Conservation (phyloP, 192 early-diverging fungal genomes). For the Linnemannia zychae region DNA sequence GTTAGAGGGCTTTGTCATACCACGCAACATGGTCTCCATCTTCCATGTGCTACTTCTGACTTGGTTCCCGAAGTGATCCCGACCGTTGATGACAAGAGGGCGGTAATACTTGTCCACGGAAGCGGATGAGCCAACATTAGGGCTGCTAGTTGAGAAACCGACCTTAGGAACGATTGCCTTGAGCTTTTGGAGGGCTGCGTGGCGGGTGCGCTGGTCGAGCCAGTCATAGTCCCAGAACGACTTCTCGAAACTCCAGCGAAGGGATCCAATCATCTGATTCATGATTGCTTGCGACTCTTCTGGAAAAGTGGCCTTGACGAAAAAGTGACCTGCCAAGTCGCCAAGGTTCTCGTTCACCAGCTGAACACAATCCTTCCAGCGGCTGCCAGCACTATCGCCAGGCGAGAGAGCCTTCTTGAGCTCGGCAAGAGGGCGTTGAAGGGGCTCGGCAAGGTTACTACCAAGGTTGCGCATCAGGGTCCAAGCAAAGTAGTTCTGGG, state of each 20-base stretch:
- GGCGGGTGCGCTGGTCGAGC: slow-evolving; percentile 61
- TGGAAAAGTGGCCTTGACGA: slow-evolving; percentile 56
- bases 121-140: slow-evolving; percentile 54
- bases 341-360: slow-evolving; percentile 47
- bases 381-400: background rate
- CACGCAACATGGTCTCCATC: slow-evolving; percentile 31
- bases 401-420: slow-evolving; percentile 26
- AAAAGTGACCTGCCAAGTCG: slow-evolving; percentile 63
- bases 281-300: slow-evolving; percentile 50
- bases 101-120: slow-evolving; percentile 61
- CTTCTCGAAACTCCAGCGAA: slow-evolving; percentile 57
- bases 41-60: slow-evolving; percentile 24
- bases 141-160: slow-evolving; percentile 57
- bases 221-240: slow-evolving; percentile 57
- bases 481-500: slow-evolving; percentile 68
- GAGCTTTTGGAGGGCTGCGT: slow-evolving; percentile 58
- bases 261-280: slow-evolving; percentile 55
- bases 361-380: slow-evolving; percentile 37
- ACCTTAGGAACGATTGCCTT: slow-evolving; percentile 61
- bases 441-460: slow-evolving; percentile 43
- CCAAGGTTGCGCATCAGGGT: slow-evolving; percentile 53
- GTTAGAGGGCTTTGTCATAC: slow-evolving; percentile 47
- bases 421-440: slow-evolving; percentile 49
- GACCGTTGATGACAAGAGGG: slow-evolving; percentile 21
- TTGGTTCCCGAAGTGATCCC: slow-evolving; percentile 62